These are phyloP conservation scores for Acacia acuminata DNA, from an alignment of 306 rosid genomes.

Conservation along the genomic window DNA sequence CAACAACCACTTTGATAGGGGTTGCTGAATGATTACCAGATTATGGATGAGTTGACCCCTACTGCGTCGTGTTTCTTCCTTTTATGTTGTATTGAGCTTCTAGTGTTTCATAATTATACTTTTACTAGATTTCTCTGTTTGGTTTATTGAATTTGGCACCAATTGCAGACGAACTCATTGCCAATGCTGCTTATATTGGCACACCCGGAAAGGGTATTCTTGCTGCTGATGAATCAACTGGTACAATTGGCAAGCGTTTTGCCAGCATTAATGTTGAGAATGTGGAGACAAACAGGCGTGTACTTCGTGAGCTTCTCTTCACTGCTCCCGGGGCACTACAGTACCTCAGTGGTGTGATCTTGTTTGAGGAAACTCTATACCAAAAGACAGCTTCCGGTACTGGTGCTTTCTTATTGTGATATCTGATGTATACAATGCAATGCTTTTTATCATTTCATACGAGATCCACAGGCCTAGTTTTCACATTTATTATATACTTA, in stretches of 20 bases:
- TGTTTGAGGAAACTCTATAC: conserved; percentile 90
- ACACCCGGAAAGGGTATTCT: conserved; percentile 98
- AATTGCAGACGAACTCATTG: conserved; percentile 78
- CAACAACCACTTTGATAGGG: background rate
- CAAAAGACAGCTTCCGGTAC: conserved; percentile 78
- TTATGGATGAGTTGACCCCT: background rate
- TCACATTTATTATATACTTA: background rate
- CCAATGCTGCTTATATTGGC: conserved; percentile 86
- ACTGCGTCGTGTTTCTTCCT: background rate
- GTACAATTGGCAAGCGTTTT: conserved; percentile 93
- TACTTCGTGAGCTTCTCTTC: conserved; percentile 89
- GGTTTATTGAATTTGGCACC: conserved; percentile 20
- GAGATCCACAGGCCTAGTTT: background rate
- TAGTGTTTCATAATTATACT: background rate
- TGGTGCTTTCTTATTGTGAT: background rate
- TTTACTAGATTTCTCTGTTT: background rate
- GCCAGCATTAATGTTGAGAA: conserved; percentile 82
- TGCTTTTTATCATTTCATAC: background rate
- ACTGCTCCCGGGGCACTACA: conserved; percentile 72
- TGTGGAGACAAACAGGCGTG: conserved; percentile 65
- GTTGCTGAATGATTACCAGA: background rate
- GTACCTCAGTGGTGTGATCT: conserved; percentile 83
- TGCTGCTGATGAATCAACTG: conserved; percentile 97
- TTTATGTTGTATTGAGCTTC: background rate
- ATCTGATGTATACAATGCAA: background rate